Conservation (phyloP, 78 protist genomes). For the Acrasis kona region DNA sequence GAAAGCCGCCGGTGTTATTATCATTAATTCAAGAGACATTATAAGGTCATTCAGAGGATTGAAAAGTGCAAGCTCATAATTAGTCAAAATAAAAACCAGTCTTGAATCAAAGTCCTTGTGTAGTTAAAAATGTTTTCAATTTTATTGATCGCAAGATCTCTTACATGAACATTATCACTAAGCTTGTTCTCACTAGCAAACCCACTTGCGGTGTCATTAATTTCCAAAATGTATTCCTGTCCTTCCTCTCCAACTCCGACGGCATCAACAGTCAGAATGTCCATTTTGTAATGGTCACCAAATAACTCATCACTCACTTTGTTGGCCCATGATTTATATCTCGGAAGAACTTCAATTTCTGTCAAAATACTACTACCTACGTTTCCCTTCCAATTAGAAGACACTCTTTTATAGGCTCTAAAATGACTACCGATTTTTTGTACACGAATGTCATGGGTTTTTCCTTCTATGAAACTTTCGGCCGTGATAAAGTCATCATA, state of each 20-base stretch:
- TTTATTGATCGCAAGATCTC: no score
- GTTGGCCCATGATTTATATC: background rate
- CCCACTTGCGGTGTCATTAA: background rate
- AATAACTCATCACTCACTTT: background rate
- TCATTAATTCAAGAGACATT: no score
- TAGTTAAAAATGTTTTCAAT: no score
- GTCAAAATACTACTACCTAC: background rate
- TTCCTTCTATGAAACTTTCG: slow-evolving; percentile 1
- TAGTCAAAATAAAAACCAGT: no score
- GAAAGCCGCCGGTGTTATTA: no score
- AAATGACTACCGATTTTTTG: slow-evolving; percentile 4
- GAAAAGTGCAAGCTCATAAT: no score
- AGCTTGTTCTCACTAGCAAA: background rate
- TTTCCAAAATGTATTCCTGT: background rate
- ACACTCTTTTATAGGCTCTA: background rate
- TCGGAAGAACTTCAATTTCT: background rate
- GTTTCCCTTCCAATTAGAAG: slow-evolving; percentile 22
- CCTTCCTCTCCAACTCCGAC: background rate
- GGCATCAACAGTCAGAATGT: background rate
- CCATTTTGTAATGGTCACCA: background rate
- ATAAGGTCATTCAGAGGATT: no score
- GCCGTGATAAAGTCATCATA: background rate
- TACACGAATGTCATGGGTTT: background rate
- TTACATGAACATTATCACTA: background rate
- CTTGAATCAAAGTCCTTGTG: no score